Evolutionary conservation across 257 asterid species (phyloP), one percentile per base, ranked within the genome.

Genomic region (Henckelia pumila): DNA sequence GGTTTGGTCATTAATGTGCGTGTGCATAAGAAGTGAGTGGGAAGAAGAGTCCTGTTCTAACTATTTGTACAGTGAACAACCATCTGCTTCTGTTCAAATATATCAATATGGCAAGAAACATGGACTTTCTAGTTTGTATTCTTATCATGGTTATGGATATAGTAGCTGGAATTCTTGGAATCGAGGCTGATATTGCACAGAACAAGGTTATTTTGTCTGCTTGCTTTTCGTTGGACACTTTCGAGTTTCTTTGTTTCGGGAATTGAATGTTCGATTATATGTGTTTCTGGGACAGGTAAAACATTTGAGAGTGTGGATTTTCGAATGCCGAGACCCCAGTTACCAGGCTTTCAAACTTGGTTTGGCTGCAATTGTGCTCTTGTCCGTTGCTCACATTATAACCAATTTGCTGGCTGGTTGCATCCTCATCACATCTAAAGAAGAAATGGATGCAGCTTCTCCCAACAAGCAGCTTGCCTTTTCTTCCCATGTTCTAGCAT

Each of bases 241-340:
- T n/a, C n/a, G n/a, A n/a, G n/a, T n/a, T n/a, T n/a, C n/a, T n/a
- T n/a, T n/a, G n/a, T n/a, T n/a, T n/a, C n/a, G n/a, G n/a, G n/a
- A n/a, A n/a, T n/a, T n/a, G n/a, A n/a, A n/a, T n/a, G n/a, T n/a
- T n/a, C n/a, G n/a, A n/a, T n/a, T n/a, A n/a, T n/a, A n/a, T 30
- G 5, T 30, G 7, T 30, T 30, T 19, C 35, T n/a, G n/a, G n/a
- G n/a, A n/a, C n/a, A 87, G 98, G 88, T 68, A 62, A 78, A 66
- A 13, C 76, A 82, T 23, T 74, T 83, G 60, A 82, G 82, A 71
- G 73, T 76, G 64, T 86, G 93, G 95, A 76, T 86, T 14, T 73
- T 86, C 29, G 95, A 88, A 66, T 93, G 98, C 79, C 82, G 92
- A 57, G 94, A 93, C 52, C 96, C 96, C 0, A 89, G 97, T 77